Base-by-base conservation (phyloP, 1,284 basidiomycete species). In the Cutaneotrichosporon dermatis region DNA sequence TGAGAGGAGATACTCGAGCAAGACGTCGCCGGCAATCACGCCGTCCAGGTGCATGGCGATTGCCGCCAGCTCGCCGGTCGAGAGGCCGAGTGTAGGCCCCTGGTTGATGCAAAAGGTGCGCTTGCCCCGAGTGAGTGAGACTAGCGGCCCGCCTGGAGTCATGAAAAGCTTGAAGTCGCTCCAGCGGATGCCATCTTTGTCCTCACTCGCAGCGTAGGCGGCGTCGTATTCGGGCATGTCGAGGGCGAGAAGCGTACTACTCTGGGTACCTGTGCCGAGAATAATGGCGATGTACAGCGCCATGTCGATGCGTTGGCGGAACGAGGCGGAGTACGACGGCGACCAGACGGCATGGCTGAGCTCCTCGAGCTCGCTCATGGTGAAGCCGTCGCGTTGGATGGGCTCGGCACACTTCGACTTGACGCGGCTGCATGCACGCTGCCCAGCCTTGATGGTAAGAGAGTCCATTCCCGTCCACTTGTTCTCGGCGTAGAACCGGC, bases 301-400 rank as follows among this genome's bases (percentile, higher is more conserved):
- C 9, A 55, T 45, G 37, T 55, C 53, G 44, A 55, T 16, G 37
- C 53, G 53, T n/a, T 37, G 43, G 35, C 53, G 44, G 44, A 55
- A 55, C 11, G 53, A 25, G 5, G 43, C 53, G 10, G 8, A 5
- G 53, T 55, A 55, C 35, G n/a, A 34, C 1, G 53, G 44, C 15
- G 43, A 46, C 53, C 53, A 55, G 1, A 55, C 44, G 4, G 53
- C 44, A 10, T 25, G 25, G 25, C 25, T 25, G 25, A 25, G 2
- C 25, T 25, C 25, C 25, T 25, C 39, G 39, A 40, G 9, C 9
- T 8, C 8, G 39, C 4, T 40, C 39, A 40, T 40, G 25, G 25
- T 25, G 25, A 25, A 25, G 39, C 39, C 8, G 4, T 40, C 9
- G 39, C 39, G 39, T 4, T 40, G 39, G 9, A 40, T 8, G 4